Percentiles rank a stretch among this genome's conserved stretches.
These are phyloP conservation scores for Gautieria morchelliformis DNA, from an alignment of 768 basidiomycete genomes.

Conservation along the genomic window DNA sequence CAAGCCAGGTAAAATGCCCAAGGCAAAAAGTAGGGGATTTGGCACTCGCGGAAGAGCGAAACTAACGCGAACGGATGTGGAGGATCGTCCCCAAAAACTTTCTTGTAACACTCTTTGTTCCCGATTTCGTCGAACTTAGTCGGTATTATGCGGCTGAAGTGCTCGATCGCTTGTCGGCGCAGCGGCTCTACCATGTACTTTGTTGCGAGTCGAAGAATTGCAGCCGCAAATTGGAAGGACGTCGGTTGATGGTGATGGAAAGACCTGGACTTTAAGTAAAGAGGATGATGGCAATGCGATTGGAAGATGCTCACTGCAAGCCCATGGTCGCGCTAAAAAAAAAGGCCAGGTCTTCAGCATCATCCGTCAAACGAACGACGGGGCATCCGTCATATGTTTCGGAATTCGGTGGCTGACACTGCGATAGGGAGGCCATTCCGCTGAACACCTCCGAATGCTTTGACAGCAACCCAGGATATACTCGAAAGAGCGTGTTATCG, in stretches of 20 bases:
- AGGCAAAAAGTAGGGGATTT: not conserved
- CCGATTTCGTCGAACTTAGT: not conserved
- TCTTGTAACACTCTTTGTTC: not conserved
- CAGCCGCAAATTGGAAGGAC: not conserved
- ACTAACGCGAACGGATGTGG: slow-evolving; percentile 2
- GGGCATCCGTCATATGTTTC: slow-evolving; percentile 20
- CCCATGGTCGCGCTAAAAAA: slow-evolving; percentile 12
- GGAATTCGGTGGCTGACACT: slow-evolving; percentile 9
- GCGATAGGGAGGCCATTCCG: slow-evolving; percentile 16
- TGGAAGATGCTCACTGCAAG: slow-evolving; percentile 3
- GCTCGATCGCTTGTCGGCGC: slow-evolving; percentile 3
- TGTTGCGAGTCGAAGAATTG: not conserved
- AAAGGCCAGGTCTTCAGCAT: slow-evolving; percentile 9
- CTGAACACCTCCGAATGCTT: slow-evolving; percentile 17
- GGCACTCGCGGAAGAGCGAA: slow-evolving; percentile 1
- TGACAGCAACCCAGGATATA: slow-evolving; percentile 17
- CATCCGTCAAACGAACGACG: slow-evolving; percentile 17
- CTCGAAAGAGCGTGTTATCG: slow-evolving; percentile 17
- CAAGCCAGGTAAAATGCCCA: slow-evolving; percentile 1
- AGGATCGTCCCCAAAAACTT: not conserved
- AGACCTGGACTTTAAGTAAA: not conserved
- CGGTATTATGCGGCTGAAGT: slow-evolving; percentile 3
- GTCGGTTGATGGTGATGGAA: not conserved
- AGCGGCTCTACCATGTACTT: slow-evolving; percentile 1
- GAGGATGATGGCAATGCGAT: not conserved